A percentile compares a stretch with the other conserved stretches of the same genome.
phyloP scores from a whole-genome alignment of 2,329 filamentous ascomycete genomes.

The Sclerotinia subarctica region DNA sequence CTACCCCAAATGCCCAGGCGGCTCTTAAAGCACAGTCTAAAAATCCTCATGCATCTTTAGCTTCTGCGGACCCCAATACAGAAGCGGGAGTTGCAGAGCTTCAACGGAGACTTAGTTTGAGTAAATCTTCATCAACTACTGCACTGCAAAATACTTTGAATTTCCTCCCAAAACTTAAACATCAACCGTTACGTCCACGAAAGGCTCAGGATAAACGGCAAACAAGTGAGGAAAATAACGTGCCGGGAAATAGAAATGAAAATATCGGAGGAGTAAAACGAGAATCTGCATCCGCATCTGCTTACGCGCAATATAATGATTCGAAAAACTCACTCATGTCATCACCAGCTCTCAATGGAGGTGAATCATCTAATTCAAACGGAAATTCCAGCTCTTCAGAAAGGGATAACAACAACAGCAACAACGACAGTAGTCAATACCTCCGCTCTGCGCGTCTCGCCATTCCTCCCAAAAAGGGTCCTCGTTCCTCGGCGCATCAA shows the following conservation, averaged over 20 bases:
- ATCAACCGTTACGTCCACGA: constrained; percentile 40
- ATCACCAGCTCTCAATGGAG: neutral
- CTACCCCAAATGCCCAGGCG: neutral
- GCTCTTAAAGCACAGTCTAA: neutral
- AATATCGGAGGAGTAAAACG: neutral
- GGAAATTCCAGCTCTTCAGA: constrained; percentile 23
- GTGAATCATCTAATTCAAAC: constrained; percentile 3
- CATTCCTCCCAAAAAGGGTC: neutral
- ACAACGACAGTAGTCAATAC: constrained; percentile 24
- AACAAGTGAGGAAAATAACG: constrained; percentile 18
- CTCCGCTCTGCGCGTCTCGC: constrained; percentile 31
- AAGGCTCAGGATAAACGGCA: constrained; percentile 34
- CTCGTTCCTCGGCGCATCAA: neutral
- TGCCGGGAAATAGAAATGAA: neutral
- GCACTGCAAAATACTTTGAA: constrained; percentile 29
- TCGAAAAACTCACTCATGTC: constrained; percentile 8
- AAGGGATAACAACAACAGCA: neutral
- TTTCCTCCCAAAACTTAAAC: constrained; percentile 42
- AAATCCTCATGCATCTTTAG: constrained; percentile 11
- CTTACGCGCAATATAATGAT: constrained; percentile 14
- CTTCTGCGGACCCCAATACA: constrained; percentile 23
- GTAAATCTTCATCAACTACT: constrained; percentile 30
- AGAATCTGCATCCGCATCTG: constrained; percentile 9
- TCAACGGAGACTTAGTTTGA: constrained; percentile 21
- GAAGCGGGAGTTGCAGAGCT: constrained; percentile 17